A percentile compares a stretch with the other conserved stretches of the same genome.
Evolutionary conservation across 2,329 filamentous ascomycete genomes (phyloP).

Genomic region (Claviceps africana): DNA sequence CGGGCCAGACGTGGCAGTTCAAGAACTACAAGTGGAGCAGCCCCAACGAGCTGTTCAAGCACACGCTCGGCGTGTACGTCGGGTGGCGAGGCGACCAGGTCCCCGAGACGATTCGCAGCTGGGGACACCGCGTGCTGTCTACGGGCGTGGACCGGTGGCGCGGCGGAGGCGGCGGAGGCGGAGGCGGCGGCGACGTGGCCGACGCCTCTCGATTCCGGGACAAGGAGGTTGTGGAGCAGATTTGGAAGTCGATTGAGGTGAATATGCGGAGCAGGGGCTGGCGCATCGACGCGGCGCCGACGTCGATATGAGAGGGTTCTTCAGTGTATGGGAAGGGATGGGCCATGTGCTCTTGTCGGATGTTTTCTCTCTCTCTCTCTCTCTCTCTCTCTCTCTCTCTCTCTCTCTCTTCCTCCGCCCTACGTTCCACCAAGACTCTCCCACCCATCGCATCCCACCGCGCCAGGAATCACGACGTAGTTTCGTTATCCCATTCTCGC

Average conservation of each 20-base stretch:
- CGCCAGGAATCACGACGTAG: too few species aligned
- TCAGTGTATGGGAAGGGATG: too few species aligned
- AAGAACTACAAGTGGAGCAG: constrained; percentile 95
- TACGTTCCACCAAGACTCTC: too few species aligned
- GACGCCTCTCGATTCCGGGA: constrained; percentile 63
- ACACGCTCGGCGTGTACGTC: constrained; percentile 76
- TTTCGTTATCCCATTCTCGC: too few species aligned
- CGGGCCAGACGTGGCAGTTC: constrained; percentile 96
- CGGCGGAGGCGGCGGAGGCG: constrained; percentile 30
- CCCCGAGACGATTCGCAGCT: constrained; percentile 64
- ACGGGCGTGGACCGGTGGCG: constrained; percentile 79
- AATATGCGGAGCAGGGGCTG: constrained; percentile 80
- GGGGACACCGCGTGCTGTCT: constrained; percentile 72
- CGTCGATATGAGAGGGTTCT: constrained; percentile 28
- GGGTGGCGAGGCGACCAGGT: constrained; percentile 78
- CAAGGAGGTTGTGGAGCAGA: constrained; percentile 78
- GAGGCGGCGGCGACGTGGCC: constrained; percentile 32
- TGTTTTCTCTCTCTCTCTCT: neutral
- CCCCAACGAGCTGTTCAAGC: constrained; percentile 76
- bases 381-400: too few species aligned
- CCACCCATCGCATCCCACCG: too few species aligned
- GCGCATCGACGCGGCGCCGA: constrained; percentile 55
- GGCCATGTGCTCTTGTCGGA: too few species aligned
- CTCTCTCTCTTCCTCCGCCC: too few species aligned
- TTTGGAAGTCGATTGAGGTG: constrained; percentile 80